Conservation (phyloP, 2,329 filamentous ascomycete species). For the Penicillium thymicola region DNA sequence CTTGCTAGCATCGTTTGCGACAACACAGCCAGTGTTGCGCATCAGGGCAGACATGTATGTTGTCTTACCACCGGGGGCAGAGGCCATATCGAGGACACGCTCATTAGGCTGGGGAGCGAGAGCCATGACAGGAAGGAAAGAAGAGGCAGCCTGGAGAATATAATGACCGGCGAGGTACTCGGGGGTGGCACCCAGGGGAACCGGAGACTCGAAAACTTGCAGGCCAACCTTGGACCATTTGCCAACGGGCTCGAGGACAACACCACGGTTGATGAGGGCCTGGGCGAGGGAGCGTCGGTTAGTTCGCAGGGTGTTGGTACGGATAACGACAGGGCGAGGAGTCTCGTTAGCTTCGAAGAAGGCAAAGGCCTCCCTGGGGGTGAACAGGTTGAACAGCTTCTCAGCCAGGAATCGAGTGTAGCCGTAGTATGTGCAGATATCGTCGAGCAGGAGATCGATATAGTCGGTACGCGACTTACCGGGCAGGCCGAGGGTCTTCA, state of each 20-base stretch:
- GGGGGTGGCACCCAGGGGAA: slow-evolving; percentile 87
- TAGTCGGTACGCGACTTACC: slow-evolving; percentile 85
- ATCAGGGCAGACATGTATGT: slow-evolving; percentile 95
- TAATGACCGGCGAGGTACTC: slow-evolving; percentile 98
- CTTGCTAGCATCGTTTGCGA: slow-evolving; percentile 96
- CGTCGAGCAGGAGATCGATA: slow-evolving; percentile 77
- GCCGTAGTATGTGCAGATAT: slow-evolving; percentile 94
- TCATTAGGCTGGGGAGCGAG: slow-evolving; percentile 91
- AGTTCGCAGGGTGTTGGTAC: slow-evolving; percentile 89
- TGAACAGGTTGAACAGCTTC: slow-evolving; percentile 90
- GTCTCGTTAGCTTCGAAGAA: slow-evolving; percentile 99
- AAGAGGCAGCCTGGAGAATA: slow-evolving; percentile 93
- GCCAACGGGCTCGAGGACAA: slow-evolving; percentile 91
- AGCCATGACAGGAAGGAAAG: slow-evolving; percentile 96
- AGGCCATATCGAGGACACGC: slow-evolving; percentile 89
- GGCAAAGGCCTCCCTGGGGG: slow-evolving; percentile 88
- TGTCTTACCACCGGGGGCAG: slow-evolving; percentile 92
- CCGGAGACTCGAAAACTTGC: slow-evolving; percentile 88
- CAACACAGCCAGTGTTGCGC: slow-evolving; percentile 93
- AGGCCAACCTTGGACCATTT: slow-evolving; percentile 99
- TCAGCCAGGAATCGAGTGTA: slow-evolving; percentile 94
- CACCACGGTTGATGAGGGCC: slow-evolving; percentile 89
- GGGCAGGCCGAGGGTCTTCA: slow-evolving; percentile 74
- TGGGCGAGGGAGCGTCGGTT: slow-evolving; percentile 79
- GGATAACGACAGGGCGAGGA: slow-evolving; percentile 86